Base-by-base conservation (phyloP, 495 filamentous ascomycete species). In the Oleoguttula mirabilis region DNA sequence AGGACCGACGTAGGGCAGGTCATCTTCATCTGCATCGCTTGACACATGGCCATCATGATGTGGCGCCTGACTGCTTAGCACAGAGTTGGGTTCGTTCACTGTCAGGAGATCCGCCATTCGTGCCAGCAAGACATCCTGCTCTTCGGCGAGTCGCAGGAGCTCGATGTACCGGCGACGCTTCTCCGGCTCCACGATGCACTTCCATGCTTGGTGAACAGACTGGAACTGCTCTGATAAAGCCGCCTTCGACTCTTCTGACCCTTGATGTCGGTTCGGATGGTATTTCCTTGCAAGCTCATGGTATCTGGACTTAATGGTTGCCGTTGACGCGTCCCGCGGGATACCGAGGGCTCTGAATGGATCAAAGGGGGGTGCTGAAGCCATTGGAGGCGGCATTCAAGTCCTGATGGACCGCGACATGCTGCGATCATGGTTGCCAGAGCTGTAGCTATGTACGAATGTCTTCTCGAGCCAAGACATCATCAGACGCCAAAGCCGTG, bases 391-490 rank as follows among this genome's bases (percentile, higher is more conserved):
- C 17, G 32, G 16, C 7, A 3, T 6, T 24, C 25, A 36, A 31
- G 45, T 24, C 36, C 27, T 16, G 24, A 35, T 20, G 45, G 30
- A 34, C 38, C 38, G 14, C 19, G 19, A 88, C 64, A 67, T 65
- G 45, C 48, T 67, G 37, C 68, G 55, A 55, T 8, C 12, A 7
- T 8, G 33, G n/a, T 24, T 24, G 21, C 34, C 5, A 6, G 3
- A 15, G 32, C 3, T 43, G 25, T 25, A 28, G 25, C 25, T 28
- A 28, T 28, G 25, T 28, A 28, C n/a, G 25, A 7, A 28, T 7
- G 7, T n/a, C 25, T 7, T 7, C 7, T 19, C 7, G 16, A 35
- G 32, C 32, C 32, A 35, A 35, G 32, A 35, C 32, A 35, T 35
- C 32, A 35, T 35, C 32, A 35, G 25, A 28, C 25, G 25, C n/a